Evolutionary conservation across 257 asterid species (phyloP), one percentile per base, ranked within the genome.

Genomic region (Fraxinus americana): DNA sequence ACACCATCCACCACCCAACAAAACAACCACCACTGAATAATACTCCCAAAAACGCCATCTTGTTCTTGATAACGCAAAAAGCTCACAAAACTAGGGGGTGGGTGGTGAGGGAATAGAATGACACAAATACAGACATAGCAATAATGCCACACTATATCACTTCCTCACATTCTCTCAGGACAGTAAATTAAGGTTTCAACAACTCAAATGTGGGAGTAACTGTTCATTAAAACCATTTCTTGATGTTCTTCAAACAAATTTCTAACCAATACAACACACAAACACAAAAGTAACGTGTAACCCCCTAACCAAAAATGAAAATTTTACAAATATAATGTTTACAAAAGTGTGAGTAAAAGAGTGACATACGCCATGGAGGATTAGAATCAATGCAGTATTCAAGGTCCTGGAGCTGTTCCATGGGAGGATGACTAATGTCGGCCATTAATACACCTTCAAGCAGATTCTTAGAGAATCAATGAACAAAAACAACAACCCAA

Each of bases 391-490:
- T 93, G 96, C 98, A 93, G 79, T 91, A 93, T 72, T 93, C 97
- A 70, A 93, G 96, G 97, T 93, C 98, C 73, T 91, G 97, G 50
- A 93, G 97, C 85, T 93, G 98, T 14, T 93, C 98, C 98, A 91
- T 93, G 80, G 98, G 98, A 70, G 85, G 94, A 83, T 93, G 98
- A 21, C 85, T 79, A 73, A 91, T 93, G 80, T 94, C 97, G 66
- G 92, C 93, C 90, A 89, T 90, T 63, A 88, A 19, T 67, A 68
- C 67, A 25, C 12, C 67, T 76, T 27, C 23, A 11, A 39, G 7
- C 19, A 45, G n/a, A 25, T 27, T 71, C 54, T 7, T 19, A 6
- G 38, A 48, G 66, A 45, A 71, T 43, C 36, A 71, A 71, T 23
- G 75, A 72, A 72, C 38, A 72, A 72, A 72, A 72, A 35, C 61